Conservation (phyloP, 1,284 basidiomycete genomes). For the Vanrija humicola region DNA sequence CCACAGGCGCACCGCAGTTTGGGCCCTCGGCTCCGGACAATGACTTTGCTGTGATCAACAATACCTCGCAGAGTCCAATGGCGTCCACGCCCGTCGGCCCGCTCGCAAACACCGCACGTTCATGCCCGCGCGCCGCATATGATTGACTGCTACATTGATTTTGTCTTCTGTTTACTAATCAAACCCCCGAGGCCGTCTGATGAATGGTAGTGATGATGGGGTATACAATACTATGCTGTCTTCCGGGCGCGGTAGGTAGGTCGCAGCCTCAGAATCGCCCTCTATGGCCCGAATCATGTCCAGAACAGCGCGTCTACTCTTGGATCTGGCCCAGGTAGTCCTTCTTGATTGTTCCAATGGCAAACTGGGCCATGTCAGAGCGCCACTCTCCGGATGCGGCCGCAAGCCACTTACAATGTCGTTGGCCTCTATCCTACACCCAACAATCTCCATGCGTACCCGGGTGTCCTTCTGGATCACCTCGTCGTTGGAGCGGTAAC, state of each 20-base stretch:
- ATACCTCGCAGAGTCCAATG: no score
- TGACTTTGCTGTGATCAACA: no score
- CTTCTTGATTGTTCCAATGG: slow-evolving; percentile 91
- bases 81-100: no score
- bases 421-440: slow-evolving; percentile 92
- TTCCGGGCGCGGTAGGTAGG: neutral
- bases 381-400: slow-evolving; percentile 1
- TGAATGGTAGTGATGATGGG: slow-evolving; percentile 10
- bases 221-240: slow-evolving; percentile 3
- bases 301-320: slow-evolving; percentile 19
- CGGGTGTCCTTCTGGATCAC: slow-evolving; percentile 90
- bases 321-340: slow-evolving; percentile 82
- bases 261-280: neutral
- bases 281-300: neutral
- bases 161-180: neutral
- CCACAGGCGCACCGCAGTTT: no score
- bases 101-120: no score
- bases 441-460: slow-evolving; percentile 92
- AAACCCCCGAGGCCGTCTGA: neutral
- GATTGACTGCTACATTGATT: neutral
- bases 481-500: slow-evolving; percentile 84
- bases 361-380: slow-evolving; percentile 58
- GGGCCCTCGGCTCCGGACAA: no score
- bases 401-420: slow-evolving; percentile 70
- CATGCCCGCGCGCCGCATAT: neutral